phyloP scores from a whole-genome alignment of 2,329 filamentous ascomycete species.

The Dactylonectria macrodidyma region DNA sequence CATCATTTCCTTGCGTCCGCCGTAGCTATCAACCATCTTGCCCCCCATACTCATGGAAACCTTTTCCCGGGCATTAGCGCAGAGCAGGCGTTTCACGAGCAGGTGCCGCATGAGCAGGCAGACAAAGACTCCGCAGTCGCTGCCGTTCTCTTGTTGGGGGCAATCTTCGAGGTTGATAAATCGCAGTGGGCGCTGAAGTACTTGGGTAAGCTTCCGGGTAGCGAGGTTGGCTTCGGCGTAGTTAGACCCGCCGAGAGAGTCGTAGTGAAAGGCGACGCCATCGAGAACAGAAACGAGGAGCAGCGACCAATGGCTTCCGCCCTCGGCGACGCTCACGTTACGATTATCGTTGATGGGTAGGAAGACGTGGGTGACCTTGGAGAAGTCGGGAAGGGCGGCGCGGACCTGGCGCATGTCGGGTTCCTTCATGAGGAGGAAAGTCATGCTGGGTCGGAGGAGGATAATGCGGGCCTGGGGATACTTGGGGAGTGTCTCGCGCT shows the following conservation, averaged over 20 bases:
- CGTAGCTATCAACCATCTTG: conserved; percentile 84
- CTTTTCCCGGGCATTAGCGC: conserved; percentile 85
- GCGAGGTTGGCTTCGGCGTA: conserved; percentile 79
- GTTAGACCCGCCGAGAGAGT: conserved; percentile 85
- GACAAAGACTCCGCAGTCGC: conserved; percentile 96
- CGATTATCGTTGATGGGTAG: conserved; percentile 93
- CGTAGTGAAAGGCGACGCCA: conserved; percentile 95
- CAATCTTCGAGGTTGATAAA: conserved; percentile 89
- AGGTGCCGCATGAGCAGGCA: conserved; percentile 96
- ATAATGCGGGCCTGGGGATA: conserved; percentile 90
- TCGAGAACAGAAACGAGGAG: conserved; percentile 92
- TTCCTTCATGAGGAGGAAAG: conserved; percentile 89
- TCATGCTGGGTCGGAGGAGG: conserved; percentile 93
- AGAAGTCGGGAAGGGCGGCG: conserved; percentile 85
- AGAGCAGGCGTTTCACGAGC: conserved; percentile 86
- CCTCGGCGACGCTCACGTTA: conserved; percentile 84
- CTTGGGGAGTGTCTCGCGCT: conserved; percentile 86
- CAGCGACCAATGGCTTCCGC: conserved; percentile 94
- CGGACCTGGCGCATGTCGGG: conserved; percentile 69
- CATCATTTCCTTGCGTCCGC: conserved; percentile 91
- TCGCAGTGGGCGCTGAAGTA: conserved; percentile 77
- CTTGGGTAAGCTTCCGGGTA: conserved; percentile 75
- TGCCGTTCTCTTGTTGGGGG: conserved; percentile 92
- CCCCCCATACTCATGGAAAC: conserved; percentile 95
- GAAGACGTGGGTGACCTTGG: conserved; percentile 89